Conservation (phyloP, 441 rosid genomes). For the Flueggea neowawraea region DNA sequence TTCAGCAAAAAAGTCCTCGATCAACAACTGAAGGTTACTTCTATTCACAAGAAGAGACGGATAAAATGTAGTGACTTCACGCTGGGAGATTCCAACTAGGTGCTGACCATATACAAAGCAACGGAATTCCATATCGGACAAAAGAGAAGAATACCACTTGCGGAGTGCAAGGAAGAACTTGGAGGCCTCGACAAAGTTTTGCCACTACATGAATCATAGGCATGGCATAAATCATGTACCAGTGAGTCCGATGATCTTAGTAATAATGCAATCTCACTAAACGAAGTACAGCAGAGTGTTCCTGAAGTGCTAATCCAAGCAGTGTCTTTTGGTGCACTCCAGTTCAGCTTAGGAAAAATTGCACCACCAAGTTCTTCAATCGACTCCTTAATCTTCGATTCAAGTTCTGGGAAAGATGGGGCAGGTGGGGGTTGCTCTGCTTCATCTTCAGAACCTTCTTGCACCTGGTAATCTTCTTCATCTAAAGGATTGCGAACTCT, state of each 20-base stretch:
- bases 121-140: conserved; percentile 75
- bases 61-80: conserved; percentile 78
- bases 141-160: conserved; percentile 64
- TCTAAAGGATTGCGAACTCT: conserved; percentile 60
- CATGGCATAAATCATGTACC: conserved; percentile 67
- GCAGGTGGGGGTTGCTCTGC: conserved; percentile 33
- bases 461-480: conserved; percentile 58
- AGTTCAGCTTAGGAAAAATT: conserved; percentile 65
- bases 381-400: conserved; percentile 52
- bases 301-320: conserved; percentile 85
- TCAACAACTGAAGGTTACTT: conserved; percentile 27
- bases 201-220: conserved; percentile 63
- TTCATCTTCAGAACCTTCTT: conserved; percentile 73
- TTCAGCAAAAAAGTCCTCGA: conserved; percentile 40
- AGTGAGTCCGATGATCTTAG: conserved; percentile 72
- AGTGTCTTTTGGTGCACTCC: conserved; percentile 91
- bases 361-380: conserved; percentile 60
- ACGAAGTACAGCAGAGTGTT: conserved; percentile 57
- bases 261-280: conserved; percentile 71
- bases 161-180: conserved; percentile 76
- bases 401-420: conserved; percentile 63
- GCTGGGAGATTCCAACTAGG: conserved; percentile 68
- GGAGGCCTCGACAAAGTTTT: conserved; percentile 45
- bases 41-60: conserved; percentile 46
- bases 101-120: conserved; percentile 53